Evolutionary conservation across 2,329 filamentous ascomycete genomes (phyloP), one percentile per base, ranked within the genome.

Genomic region (Penicillium sp.): DNA sequence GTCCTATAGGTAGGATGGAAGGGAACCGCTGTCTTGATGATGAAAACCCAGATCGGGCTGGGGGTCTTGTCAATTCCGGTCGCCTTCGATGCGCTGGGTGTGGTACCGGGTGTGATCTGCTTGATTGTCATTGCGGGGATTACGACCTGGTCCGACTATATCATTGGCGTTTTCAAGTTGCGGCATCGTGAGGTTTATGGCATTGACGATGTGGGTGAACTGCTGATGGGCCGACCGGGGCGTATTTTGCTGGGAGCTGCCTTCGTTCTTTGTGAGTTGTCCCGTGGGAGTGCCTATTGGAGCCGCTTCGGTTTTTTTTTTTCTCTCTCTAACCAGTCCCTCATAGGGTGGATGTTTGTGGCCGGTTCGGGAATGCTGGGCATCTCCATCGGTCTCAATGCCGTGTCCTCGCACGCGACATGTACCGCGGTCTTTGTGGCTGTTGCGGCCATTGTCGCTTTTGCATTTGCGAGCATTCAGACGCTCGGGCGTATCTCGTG

Each of bases 21-120:
- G 33, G 58, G 58, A 19, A 60, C 58, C 2, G 53, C 54, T 1
- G 58, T 57, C 10, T 25, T 60, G 28, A 60, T 60, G 58, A 57
- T 60, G 58, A 60, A 60, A 19, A 60, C 58, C 25, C 58, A 60
- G 40, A 60, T 60, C 8, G 58, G 58, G 16, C 76, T 86, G 1
- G 84, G 84, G 14, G 82, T 85, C n/a, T 76, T 86, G 10, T 82
- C 82, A 1, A 74, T 87, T 3, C 84, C 84, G 0, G 76, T 80
- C 33, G 81, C 81, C 3, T 76, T 85, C 19, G 79, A 82, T 0
- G 72, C 75, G 2, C 70, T 86, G 42, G 84, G 84, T 2, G 71
- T 86, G 60, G 76, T 85, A 14, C 82, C 83, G 72, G 77, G 72
- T 56, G 74, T 72, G 16, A 16, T 25, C 51, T 57, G 51, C 4